Base-by-base conservation (phyloP, 176 grass and related monocot species). In the Oropetium thomaeum region DNA sequence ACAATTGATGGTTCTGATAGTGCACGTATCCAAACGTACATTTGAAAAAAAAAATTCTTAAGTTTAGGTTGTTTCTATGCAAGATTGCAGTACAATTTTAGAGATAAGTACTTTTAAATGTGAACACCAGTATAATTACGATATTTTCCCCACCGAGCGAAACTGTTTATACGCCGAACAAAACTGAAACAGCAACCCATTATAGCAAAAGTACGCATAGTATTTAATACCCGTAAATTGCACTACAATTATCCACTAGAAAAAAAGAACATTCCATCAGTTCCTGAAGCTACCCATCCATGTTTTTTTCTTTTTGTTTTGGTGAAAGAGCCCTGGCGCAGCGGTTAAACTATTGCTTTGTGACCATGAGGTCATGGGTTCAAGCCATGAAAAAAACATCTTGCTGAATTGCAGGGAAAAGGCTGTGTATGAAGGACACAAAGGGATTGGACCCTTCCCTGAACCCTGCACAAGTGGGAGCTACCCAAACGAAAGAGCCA, bases 11-110 rank as follows among this genome's bases (percentile, higher is more conserved):
- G 26, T 9, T 30, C 41, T 68, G 7, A 44, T 42, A 42, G 23
- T 43, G 54, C 25, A 54, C 17, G 22, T 61, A 61, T 3, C 25
- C 5, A 14, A 9, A 44, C 31, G 54, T n/a, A 31, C 54, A 60
- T 44, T 38, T 15, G 17, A 17, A 31, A n/a, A 31, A 61, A 17
- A 31, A n/a, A 31, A 61, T 27, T 44, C 17, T 57, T 16, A 20
- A 78, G 28, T 49, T 67, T 64, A 22, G 74, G n/a, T 79, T 72
- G 39, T 71, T 58, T 45, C 40, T 58, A 60, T 42, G 59, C 27
- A 71, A 43, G 11, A 13, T 10, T 34, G 49, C 39, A 67, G 31
- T 32, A 33, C 42, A 33, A 60, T 25, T 33, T 62, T 63, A 28
- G 23, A 82, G 35, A 32, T 53, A 27, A 41, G 37, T 67, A 39